Evolutionary conservation across 2,329 filamentous ascomycete species (phyloP), one percentile per base, ranked within the genome.

Genomic region (Phialophora expanda): DNA sequence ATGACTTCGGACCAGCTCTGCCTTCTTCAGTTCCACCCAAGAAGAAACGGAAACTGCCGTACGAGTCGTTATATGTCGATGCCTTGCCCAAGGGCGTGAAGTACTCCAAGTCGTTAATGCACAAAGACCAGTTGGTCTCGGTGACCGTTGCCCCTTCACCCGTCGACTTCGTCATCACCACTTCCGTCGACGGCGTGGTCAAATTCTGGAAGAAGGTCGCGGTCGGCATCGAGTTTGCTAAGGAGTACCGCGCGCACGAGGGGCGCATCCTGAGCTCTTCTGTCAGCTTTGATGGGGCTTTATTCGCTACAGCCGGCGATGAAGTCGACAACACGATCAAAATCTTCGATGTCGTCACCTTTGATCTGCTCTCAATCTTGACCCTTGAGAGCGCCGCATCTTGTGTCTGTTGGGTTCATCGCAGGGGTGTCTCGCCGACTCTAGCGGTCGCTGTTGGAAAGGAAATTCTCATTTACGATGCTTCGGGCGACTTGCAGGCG

Each of bases 171-270:
- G 83, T 99, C 44, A 95, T 99, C 69, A 99, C 95, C 0, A 92
- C 91, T 67, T 98, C 95, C 0, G 81, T 91, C 51, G 95, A 99
- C 76, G 96, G 96, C n/a, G 90, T 94, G 0, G 94, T 98, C 72
- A 99, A 99, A 78, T 99, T 99, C 78, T 99, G 95, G 95, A 99
- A 99, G 82, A 99, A 99, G 81, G 86, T 91, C 70, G 89, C 87
- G 1, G 89, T 91, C 38, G 92, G 92, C 0, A 91, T 99, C 65
- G 96, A 99, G 80, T 99, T 99, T 75, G 94, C 98, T 61, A 99
- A 99, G 80, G 93, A 99, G 80, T 99, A 97, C 81, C 90, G 89
- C 75, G 93, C 95, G 7, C 96, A 99, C 79, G 84, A 86, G 64
- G 91, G 92, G 59, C 92, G 96, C 75, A 92, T 98, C 75, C 88